A percentile compares a stretch with the other conserved stretches of the same genome.
phyloP scores from a whole-genome alignment of 192 early-diverging fungal genomes.

The Entomortierella parvispora region DNA sequence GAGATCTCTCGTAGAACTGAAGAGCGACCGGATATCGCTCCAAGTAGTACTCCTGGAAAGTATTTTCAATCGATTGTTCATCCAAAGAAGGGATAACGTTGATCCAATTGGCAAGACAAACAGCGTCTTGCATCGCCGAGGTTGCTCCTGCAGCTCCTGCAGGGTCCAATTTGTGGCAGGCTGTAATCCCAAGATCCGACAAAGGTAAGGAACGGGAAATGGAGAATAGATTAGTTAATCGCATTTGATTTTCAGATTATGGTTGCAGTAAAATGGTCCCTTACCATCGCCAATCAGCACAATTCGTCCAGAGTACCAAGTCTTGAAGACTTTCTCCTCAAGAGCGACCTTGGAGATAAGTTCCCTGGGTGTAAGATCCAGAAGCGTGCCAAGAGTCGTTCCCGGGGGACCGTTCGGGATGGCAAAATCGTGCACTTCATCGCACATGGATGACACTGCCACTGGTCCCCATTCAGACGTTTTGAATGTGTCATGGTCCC shows the following conservation, averaged over 20 bases:
- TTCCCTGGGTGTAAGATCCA: slow-evolving; percentile 12
- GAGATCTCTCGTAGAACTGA: neutral
- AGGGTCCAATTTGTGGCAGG: neutral
- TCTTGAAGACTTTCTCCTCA: slow-evolving; percentile 42
- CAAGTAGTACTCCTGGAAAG: slow-evolving; percentile 16
- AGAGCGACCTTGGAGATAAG: slow-evolving; percentile 24
- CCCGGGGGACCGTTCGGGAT: slow-evolving; percentile 3
- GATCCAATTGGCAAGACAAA: slow-evolving; percentile 28
- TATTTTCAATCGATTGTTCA: neutral
- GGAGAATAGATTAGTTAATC: neutral
- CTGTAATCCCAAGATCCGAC: neutral
- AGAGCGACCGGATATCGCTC: slow-evolving; percentile 3
- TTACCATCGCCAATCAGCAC: slow-evolving; percentile 39
- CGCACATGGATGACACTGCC: slow-evolving; percentile 12
- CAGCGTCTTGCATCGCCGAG: slow-evolving; percentile 24
- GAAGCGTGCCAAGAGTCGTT: slow-evolving; percentile 5
- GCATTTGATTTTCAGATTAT: neutral
- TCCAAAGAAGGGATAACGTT: slow-evolving; percentile 3
- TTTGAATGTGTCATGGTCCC: neutral
- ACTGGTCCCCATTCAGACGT: slow-evolving; percentile 2
- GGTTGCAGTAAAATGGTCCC: neutral
- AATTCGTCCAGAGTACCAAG: slow-evolving; percentile 24
- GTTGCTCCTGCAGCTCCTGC: neutral
- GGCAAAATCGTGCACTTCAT: slow-evolving; percentile 15
- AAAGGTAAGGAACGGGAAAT: neutral